These are phyloP conservation scores for Colletotrichum echinochloae DNA, from an alignment of 2,329 filamentous ascomycete species.

Conservation along the genomic window DNA sequence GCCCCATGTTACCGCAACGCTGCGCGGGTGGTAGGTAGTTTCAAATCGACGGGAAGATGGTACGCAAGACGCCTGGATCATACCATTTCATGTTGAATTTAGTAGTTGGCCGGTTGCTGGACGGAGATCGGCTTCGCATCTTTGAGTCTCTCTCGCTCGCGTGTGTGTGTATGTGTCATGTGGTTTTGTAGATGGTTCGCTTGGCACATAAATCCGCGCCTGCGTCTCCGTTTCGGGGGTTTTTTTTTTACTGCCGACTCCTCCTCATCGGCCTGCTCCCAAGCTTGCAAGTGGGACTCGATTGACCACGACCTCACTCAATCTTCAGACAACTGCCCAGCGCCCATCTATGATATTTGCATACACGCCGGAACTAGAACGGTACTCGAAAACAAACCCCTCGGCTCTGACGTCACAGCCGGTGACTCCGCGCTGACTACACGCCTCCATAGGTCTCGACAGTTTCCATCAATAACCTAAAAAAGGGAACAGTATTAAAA, in stretches of 20 bases:
- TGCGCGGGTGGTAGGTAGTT: neutral
- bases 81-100: neutral
- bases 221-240: constrained; percentile 3
- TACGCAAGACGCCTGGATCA: neutral
- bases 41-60: neutral
- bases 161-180: neutral
- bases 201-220: constrained; percentile 28
- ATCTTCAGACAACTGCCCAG: neutral
- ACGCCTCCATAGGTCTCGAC: neutral
- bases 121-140: neutral
- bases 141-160: neutral
- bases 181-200: constrained; percentile 12
- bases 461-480: neutral
- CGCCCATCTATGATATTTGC: neutral
- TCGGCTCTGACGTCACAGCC: constrained; percentile 3
- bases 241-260: constrained; percentile 23
- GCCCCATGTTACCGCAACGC: neutral
- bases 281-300: neutral
- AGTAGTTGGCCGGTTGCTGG: neutral
- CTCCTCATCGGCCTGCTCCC: neutral
- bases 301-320: neutral
- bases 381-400: neutral
- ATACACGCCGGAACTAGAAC: neutral
- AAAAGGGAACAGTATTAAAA: neutral
- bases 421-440: neutral